Percentiles rank a stretch among this genome's conserved stretches.
These are phyloP conservation scores for Withania somnifera DNA, from an alignment of 305 asterid genomes.

Conservation along the genomic window DNA sequence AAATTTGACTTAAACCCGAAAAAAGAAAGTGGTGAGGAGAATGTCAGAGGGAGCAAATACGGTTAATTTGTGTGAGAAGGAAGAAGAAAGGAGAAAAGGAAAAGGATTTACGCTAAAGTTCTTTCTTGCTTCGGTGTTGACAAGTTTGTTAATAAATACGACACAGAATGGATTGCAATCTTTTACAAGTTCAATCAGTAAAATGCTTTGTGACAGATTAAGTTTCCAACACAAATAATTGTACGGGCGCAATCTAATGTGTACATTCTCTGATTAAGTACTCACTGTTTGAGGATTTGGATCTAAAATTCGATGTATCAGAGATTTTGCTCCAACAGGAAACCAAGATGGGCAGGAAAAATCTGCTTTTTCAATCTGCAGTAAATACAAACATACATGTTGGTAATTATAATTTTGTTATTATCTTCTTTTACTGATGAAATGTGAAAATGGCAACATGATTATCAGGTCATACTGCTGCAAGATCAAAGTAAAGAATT, in stretches of 20 bases:
- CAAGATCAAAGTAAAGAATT: neutral
- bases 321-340: constrained; percentile 90
- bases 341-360: constrained; percentile 94
- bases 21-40: neutral
- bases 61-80: neutral
- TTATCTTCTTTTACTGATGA: neutral
- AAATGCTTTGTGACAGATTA: neutral
- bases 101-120: neutral
- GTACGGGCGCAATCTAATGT: neutral
- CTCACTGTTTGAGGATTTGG: constrained; percentile 81
- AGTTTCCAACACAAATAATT: neutral
- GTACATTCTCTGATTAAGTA: neutral
- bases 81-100: neutral
- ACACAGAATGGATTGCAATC: neutral
- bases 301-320: constrained; percentile 72
- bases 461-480: neutral
- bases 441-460: neutral
- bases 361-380: constrained; percentile 87
- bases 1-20: neutral
- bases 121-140: neutral
- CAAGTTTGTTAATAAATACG: neutral
- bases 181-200: neutral
- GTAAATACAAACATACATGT: constrained; percentile 5
- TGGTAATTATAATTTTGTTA: neutral
- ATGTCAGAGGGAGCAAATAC: neutral